A percentile compares a stretch with the other conserved stretches of the same genome.
Conservation (phyloP, 2,329 filamentous ascomycete genomes). For the Cryphonectria naterciae region DNA sequence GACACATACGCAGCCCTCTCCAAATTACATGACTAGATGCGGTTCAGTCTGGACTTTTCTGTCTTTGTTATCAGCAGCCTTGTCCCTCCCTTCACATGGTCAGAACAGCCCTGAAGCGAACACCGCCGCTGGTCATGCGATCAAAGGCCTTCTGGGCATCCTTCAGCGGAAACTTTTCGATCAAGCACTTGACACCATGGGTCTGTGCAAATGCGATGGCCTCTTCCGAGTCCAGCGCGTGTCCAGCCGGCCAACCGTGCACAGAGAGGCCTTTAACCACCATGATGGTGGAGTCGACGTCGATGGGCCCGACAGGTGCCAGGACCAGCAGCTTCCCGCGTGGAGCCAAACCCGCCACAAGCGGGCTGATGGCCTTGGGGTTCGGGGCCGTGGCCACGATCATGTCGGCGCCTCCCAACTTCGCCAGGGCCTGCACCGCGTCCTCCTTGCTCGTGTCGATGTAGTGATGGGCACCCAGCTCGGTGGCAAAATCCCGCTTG, state of each 20-base stretch:
- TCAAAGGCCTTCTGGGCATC: conserved; percentile 48
- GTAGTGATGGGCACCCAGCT: conserved; percentile 64
- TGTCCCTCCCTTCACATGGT: conserved; percentile 15
- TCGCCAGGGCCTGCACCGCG: conserved; percentile 50
- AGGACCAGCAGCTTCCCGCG: conserved; percentile 62
- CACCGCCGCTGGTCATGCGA: conserved; percentile 24
- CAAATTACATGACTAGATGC: neutral
- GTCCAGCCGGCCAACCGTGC: conserved; percentile 64
- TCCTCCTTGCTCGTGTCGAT: conserved; percentile 61
- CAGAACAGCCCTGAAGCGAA: conserved; percentile 27
- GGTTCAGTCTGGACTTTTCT: neutral
- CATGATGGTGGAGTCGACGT: conserved; percentile 47
- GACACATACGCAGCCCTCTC: neutral
- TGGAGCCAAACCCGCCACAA: conserved; percentile 56
- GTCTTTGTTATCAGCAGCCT: neutral
- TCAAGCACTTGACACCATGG: conserved; percentile 65
- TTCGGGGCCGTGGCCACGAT: conserved; percentile 68
- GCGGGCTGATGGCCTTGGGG: conserved; percentile 54
- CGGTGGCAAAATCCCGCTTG: conserved; percentile 69
- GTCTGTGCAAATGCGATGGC: conserved; percentile 66
- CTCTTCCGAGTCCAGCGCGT: conserved; percentile 64
- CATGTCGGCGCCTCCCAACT: conserved; percentile 63
- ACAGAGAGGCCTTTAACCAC: conserved; percentile 59
- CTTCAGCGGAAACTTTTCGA: conserved; percentile 64
- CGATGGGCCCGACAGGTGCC: conserved; percentile 51